Percentiles rank a stretch among this genome's conserved stretches.
These are phyloP conservation scores for Chaetoceros muelleri DNA, from an alignment of 108 stramenopile species.

Conservation along the genomic window DNA sequence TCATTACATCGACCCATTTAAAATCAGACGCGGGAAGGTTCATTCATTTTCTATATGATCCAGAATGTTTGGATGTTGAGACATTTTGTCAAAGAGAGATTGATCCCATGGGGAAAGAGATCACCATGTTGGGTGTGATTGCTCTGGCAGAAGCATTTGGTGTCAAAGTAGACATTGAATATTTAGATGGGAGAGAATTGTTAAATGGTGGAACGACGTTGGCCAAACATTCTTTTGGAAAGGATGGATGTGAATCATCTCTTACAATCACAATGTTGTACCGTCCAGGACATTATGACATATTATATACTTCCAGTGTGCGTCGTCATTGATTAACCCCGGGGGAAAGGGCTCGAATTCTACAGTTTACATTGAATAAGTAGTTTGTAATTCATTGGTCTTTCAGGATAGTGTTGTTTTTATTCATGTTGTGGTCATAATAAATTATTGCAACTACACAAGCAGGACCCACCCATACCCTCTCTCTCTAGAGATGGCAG, in stretches of 20 bases:
- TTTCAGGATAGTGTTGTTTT: no score
- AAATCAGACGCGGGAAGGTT: conserved; percentile 63
- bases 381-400: no score
- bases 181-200: conserved; percentile 66
- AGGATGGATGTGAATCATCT: conserved; percentile 7
- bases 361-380: no score
- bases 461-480: no score
- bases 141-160: conserved; percentile 74
- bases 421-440: no score
- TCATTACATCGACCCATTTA: conserved; percentile 57
- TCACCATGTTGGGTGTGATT: conserved; percentile 58
- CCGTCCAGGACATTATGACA: conserved; percentile 84
- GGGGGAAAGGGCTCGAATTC: no score
- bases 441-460: no score
- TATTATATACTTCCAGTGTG: no score
- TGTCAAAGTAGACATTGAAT: conserved; percentile 55
- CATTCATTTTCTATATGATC: conserved; percentile 43
- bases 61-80: conserved; percentile 25
- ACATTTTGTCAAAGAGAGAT: conserved; percentile 63
- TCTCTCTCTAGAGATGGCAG: no score
- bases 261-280: conserved; percentile 46
- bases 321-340: no score
- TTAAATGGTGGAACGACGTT: conserved; percentile 9
- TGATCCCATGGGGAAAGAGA: conserved; percentile 77
- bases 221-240: conserved; percentile 39